Evolutionary conservation across 495 filamentous ascomycete genomes (phyloP).

Genomic region (Penicillium nucicola): DNA sequence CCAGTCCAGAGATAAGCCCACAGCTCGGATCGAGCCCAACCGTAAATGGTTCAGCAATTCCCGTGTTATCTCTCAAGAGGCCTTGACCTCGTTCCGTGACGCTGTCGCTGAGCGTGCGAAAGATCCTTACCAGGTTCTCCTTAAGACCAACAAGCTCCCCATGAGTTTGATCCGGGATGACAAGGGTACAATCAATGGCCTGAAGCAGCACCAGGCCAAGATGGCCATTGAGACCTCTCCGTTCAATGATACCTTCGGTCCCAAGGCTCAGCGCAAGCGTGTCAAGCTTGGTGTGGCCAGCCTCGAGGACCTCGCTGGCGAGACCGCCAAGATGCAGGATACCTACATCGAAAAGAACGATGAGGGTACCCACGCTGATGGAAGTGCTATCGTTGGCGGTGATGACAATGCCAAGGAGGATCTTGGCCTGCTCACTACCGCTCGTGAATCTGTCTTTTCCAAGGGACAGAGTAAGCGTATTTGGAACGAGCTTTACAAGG

Average conservation of each 20-base stretch:
- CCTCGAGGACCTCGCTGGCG: constrained; percentile 76
- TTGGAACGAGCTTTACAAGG: constrained; percentile 98
- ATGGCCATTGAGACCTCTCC: constrained; percentile 85
- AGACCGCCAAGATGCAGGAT: constrained; percentile 73
- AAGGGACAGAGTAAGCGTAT: constrained; percentile 95
- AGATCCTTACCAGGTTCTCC: constrained; percentile 86
- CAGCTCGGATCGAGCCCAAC: constrained; percentile 88
- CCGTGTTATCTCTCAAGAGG: constrained; percentile 65
- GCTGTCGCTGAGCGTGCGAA: constrained; percentile 86
- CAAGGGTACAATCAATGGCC: constrained; percentile 61
- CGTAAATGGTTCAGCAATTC: constrained; percentile 82
- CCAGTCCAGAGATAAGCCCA: constrained; percentile 75
- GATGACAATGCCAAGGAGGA: constrained; percentile 52
- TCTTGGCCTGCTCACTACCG: constrained; percentile 54
- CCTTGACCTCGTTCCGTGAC: constrained; percentile 78
- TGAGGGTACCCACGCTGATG: constrained; percentile 66
- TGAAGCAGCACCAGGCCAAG: constrained; percentile 92
- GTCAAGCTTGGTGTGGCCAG: constrained; percentile 81
- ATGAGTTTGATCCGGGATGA: constrained; percentile 72
- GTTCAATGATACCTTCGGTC: constrained; percentile 87
- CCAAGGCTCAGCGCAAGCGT: constrained; percentile 87
- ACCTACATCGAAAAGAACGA: constrained; percentile 74
- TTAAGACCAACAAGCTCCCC: constrained; percentile 92
- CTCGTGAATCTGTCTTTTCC: constrained; percentile 83
- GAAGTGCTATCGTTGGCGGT: constrained; percentile 52